Evolutionary conservation across 2,329 filamentous ascomycete species (phyloP).

Genomic region (Neonectria ditissima): DNA sequence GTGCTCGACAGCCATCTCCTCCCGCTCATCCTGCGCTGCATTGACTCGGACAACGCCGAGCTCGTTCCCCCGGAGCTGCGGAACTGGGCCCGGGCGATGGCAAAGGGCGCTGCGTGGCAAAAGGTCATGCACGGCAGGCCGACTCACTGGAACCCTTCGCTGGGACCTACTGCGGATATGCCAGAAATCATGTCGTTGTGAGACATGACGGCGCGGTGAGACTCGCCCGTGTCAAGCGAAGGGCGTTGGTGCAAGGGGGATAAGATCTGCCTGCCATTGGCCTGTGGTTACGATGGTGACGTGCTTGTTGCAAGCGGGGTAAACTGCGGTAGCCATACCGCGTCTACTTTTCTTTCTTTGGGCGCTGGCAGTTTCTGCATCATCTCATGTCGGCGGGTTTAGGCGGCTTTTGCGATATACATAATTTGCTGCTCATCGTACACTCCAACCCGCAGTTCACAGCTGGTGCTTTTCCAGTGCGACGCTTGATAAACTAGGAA

Average conservation of each 20-base stretch:
- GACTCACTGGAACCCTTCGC: constrained; percentile 27
- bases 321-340: background rate
- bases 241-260: background rate
- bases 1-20: constrained; percentile 31
- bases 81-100: constrained; percentile 20
- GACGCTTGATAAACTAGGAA: background rate
- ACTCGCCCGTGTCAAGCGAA: too few species aligned
- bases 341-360: too few species aligned
- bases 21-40: constrained; percentile 24
- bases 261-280: background rate
- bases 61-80: constrained; percentile 28
- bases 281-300: too few species aligned
- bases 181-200: constrained; percentile 29
- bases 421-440: background rate
- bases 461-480: background rate
- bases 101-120: constrained; percentile 21
- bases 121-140: constrained; percentile 29
- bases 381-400: background rate
- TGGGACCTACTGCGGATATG: constrained; percentile 31
- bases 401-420: background rate
- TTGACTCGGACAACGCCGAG: constrained; percentile 23
- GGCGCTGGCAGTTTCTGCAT: background rate
- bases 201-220: too few species aligned
- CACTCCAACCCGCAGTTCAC: background rate
- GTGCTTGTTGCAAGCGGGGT: background rate